Base-by-base conservation (phyloP, 2,329 filamentous ascomycete species). In the Fusarium caatingaense region DNA sequence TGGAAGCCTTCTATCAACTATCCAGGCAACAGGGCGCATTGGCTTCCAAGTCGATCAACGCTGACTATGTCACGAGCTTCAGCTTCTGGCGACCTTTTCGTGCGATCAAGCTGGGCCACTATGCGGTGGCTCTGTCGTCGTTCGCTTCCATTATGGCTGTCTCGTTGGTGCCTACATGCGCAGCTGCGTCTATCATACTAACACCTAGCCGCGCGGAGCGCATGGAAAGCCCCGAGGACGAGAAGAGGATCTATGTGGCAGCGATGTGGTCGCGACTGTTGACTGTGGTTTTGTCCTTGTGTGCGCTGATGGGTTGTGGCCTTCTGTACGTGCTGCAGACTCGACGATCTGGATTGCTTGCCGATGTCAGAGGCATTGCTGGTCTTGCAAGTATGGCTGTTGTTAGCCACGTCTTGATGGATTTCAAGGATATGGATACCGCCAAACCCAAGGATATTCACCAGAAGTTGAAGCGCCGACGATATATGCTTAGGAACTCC, bases 351-450 rank as follows among this genome's bases (percentile, higher is more conserved):
- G 91, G 91, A 1, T 82, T 93, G 18, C 78, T 89, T 5, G 87
- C 87, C 8, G 89, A 93, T 74, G 91, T 92, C 9, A 89, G 88
- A 70, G 91, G 91, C 8, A 92, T 93, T 54, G 90, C 91, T 3
- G 91, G 91, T 3, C 84, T 93, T 40, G 91, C 91, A 8, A 88
- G 91, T 59, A 93, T 93, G 91, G 91, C 91, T 12, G 91, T 92
- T 5, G 87, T 88, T 65, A 89, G 87, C 68, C 91, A 93, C 70
- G 92, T 93, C 76, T 80, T 93, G 68, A 89, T 89, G 79, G 91
- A 93, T 75, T 93, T 93, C 75, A 89, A 88, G 67, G 89, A 89
- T 60, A 87, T 92, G 80, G 91, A 93, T 75, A 87, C 88, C 2
- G 90, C 88, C 10, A 88, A 85, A 7, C 88, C 90, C 56, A 82